Conservation (phyloP, 495 filamentous ascomycete genomes). For the Podospora appendiculata region DNA sequence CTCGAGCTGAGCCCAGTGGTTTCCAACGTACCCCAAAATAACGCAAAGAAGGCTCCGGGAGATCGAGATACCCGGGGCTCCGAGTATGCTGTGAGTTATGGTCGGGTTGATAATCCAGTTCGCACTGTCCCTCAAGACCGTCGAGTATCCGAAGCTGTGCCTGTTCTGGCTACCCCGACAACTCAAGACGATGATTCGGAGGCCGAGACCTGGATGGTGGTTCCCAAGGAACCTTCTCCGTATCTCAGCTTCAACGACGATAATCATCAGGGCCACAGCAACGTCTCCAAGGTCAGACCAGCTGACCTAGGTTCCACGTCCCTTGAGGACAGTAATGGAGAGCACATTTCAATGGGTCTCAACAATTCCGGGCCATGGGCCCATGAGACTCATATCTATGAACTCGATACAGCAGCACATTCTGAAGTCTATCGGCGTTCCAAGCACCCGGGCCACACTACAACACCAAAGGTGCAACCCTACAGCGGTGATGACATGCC, state of each 20-base stretch:
- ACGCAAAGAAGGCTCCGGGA: neutral
- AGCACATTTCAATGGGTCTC: too few species aligned
- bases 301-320: neutral
- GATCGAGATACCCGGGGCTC: neutral
- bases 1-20: too few species aligned
- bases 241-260: neutral
- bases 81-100: neutral
- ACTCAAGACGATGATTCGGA: too few species aligned
- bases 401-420: too few species aligned
- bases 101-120: neutral
- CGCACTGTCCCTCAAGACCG: too few species aligned
- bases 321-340: neutral
- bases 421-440: too few species aligned
- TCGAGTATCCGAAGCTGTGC: too few species aligned
- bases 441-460: neutral
- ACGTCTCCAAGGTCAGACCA: constrained; percentile 2
- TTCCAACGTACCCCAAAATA: neutral
- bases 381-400: too few species aligned
- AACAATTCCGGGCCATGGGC: too few species aligned
- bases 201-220: too few species aligned
- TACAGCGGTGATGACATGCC: neutral
- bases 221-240: too few species aligned
- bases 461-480: constrained; percentile 4
- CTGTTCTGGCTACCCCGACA: too few species aligned
- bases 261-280: constrained; percentile 1